Evolutionary conservation across 2,329 filamentous ascomycete genomes (phyloP), one percentile per base, ranked within the genome.

Genomic region (Phymatotrichopsis omnivora): DNA sequence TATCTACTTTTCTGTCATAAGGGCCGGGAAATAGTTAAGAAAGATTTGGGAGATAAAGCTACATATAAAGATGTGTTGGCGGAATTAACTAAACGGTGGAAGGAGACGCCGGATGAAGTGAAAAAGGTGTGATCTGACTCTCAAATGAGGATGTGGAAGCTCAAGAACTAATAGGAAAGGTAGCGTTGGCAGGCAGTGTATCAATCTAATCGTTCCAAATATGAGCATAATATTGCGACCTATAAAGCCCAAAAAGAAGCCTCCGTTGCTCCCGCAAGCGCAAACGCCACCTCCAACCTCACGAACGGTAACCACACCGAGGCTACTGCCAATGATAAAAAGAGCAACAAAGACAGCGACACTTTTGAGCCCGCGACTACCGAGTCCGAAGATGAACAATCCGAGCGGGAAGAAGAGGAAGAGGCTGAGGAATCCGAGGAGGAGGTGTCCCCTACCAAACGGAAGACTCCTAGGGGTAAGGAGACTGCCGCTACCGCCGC

Each of bases 1-100:
- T 95, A 93, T 70, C 94, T 96, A 71, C 70, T 95, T 51, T 96
- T 86, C 70, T 85, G 93, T 72, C 82, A 93, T 64, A 80, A 82
- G 54, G 85, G 85, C 54, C 82, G 91, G 38, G 75, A 79, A 40
- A 80, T 84, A 62, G 91, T 96, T 57, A 80, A 83, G 46, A 72
- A 71, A 25, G 85, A 93, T 57, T 73, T 93, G 8, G 83, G 82
- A 17, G 62, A 75, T n/a, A 73, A 77, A 49, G 78, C 80, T 6
- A 80, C 82, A 63, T 87, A 89, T 62, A 85, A 85, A 60, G 85
- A 87, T 47, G 83, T 96, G 37, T 82, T 86, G 61, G 78, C 84
- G 49, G 86, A 94, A 65, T 85, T 86, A 30, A 87, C 85, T 60
- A 78, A 78, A 58, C 76, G 87, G 59, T 95, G 89, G 89, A 74